Percentiles rank a stretch among this genome's conserved stretches.
These are phyloP conservation scores for Arthrinium puccinioides DNA, from an alignment of 2,329 filamentous ascomycete genomes.

Conservation along the genomic window DNA sequence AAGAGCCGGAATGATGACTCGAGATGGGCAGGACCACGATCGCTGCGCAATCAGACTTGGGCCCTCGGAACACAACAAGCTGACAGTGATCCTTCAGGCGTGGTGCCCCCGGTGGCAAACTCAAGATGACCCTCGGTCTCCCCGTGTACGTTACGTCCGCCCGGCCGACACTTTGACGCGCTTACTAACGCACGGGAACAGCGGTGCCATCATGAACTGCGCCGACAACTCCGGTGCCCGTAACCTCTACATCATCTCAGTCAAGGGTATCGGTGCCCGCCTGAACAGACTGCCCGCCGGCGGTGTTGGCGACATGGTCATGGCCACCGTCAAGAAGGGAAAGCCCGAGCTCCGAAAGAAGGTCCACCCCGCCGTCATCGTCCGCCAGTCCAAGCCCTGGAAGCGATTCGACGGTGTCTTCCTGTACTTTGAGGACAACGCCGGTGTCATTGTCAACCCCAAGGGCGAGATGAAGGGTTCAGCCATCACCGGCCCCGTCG, in stretches of 20 bases:
- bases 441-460: slow-evolving; percentile 98
- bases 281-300: slow-evolving; percentile 96
- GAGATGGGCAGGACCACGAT: too few species aligned
- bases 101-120: slow-evolving; percentile 60
- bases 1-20: too few species aligned
- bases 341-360: slow-evolving; percentile 99
- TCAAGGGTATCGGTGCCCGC: slow-evolving; percentile 96
- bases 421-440: slow-evolving; percentile 99
- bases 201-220: slow-evolving; percentile 99
- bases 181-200: too few species aligned
- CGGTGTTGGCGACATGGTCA: slow-evolving; percentile 99
- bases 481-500: slow-evolving; percentile 96
- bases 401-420: slow-evolving; percentile 97
- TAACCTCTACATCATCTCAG: slow-evolving; percentile 99
- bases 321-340: slow-evolving; percentile 99
- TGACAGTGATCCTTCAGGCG: slow-evolving; percentile 40
- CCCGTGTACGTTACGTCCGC: slow-evolving; percentile 72
- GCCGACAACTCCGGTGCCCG: slow-evolving; percentile 98
- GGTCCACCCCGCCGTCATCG: slow-evolving; percentile 99
- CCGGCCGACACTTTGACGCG: slow-evolving; percentile 3
- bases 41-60: too few species aligned
- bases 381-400: slow-evolving; percentile 99
- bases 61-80: too few species aligned
- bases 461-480: slow-evolving; percentile 99
- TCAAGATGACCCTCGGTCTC: slow-evolving; percentile 98